These are phyloP conservation scores for Termitomyces sp. DNA, from an alignment of 768 basidiomycete genomes.

Conservation along the genomic window DNA sequence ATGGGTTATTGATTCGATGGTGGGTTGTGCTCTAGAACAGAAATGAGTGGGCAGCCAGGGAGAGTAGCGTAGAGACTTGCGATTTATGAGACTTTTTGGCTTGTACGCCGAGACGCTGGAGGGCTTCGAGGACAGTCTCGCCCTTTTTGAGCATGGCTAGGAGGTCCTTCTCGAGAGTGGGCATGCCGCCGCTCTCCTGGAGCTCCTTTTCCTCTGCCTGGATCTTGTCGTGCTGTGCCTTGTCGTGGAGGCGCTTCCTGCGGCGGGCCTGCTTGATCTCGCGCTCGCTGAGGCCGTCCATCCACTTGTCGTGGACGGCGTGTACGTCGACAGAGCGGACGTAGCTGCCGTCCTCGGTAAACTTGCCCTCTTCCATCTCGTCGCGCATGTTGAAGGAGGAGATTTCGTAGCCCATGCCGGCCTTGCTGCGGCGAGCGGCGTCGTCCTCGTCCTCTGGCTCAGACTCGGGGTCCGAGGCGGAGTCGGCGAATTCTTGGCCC, in stretches of 20 bases:
- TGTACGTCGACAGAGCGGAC: conserved; percentile 85
- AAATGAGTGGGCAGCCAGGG: conserved; percentile 1
- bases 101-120: conserved; percentile 76
- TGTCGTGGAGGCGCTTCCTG: conserved; percentile 71
- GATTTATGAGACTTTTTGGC: conserved; percentile 48
- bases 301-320: conserved; percentile 92
- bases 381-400: conserved; percentile 99
- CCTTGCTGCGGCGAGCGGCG: conserved; percentile 66
- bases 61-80: conserved; percentile 26
- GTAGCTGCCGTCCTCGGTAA: conserved; percentile 89
- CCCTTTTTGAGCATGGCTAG: conserved; percentile 78
- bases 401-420: conserved; percentile 89
- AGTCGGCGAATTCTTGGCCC: conserved; percentile 81
- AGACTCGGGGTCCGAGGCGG: conserved; percentile 40
- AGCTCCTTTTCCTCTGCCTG: conserved; percentile 72
- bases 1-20: conserved; percentile 81
- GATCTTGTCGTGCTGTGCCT: conserved; percentile 60
- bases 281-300: conserved; percentile 82
- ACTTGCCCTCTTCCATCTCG: conserved; percentile 98
- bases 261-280: conserved; percentile 80
- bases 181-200: conserved; percentile 60
- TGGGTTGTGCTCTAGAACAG: conserved; percentile 31
- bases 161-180: conserved; percentile 59
- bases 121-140: conserved; percentile 84
- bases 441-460: conserved; percentile 76